Evolutionary conservation across 805 yeast genomes (phyloP).

Genomic region (Cyberlindnera maritima): DNA sequence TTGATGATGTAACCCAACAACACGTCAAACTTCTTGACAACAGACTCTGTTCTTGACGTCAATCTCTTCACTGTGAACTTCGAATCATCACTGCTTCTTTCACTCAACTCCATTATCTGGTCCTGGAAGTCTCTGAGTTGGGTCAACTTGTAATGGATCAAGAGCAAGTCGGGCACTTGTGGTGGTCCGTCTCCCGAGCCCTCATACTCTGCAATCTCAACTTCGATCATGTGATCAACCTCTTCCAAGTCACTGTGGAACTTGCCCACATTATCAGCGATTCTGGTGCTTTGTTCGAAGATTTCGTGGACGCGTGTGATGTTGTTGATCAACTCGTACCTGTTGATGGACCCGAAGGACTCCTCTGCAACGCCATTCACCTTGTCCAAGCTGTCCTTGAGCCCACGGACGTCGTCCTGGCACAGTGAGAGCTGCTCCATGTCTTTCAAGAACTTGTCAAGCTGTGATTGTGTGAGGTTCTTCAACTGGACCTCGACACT

Average conservation of each 20-base stretch:
- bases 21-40: slow-evolving; percentile 59
- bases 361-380: slow-evolving; percentile 52
- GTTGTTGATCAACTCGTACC: slow-evolving; percentile 66
- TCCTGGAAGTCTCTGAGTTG: slow-evolving; percentile 77
- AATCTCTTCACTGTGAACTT: slow-evolving; percentile 62
- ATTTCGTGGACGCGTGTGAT: slow-evolving; percentile 70
- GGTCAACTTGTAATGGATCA: slow-evolving; percentile 68
- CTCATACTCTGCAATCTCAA: slow-evolving; percentile 36
- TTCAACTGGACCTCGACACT: slow-evolving; percentile 57
- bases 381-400: slow-evolving; percentile 43
- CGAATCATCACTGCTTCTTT: slow-evolving; percentile 57
- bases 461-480: slow-evolving; percentile 40
- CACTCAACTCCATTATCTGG: slow-evolving; percentile 58
- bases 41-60: slow-evolving; percentile 38
- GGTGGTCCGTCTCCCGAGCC: slow-evolving; percentile 33
- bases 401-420: slow-evolving; percentile 45
- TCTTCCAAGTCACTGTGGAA: slow-evolving; percentile 49
- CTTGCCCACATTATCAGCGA: slow-evolving; percentile 59
- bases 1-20: slow-evolving; percentile 64
- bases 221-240: slow-evolving; percentile 52
- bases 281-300: slow-evolving; percentile 63
- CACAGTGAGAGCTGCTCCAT: slow-evolving; percentile 36
- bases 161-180: slow-evolving; percentile 52
- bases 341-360: slow-evolving; percentile 55
- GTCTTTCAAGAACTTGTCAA: slow-evolving; percentile 52